Conservation (phyloP, 1,284 basidiomycete species). For the Fomitopsis pinicola region DNA sequence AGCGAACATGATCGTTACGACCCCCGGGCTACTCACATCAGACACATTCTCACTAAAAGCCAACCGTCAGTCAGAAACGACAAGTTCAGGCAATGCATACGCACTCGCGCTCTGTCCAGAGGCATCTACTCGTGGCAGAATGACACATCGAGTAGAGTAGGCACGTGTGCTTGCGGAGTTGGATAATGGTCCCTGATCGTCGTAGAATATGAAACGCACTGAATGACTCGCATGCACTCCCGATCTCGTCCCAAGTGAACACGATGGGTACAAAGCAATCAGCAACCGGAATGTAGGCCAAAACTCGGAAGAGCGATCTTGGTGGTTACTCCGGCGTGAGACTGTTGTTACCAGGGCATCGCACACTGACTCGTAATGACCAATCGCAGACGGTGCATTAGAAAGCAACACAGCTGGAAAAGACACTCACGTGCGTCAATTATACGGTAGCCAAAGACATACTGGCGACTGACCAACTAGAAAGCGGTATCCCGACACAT, state of each 20-base stretch:
- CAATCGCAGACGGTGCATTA: neutral
- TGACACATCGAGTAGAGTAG: neutral
- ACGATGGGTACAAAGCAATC: too few relatives aligned
- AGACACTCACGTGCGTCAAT: neutral
- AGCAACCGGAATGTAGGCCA: too few relatives aligned
- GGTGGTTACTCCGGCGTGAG: neutral
- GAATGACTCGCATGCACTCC: neutral
- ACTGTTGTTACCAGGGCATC: too few relatives aligned
- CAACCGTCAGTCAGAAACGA: too few relatives aligned
- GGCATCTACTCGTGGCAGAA: too few relatives aligned
- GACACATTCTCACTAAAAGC: too few relatives aligned
- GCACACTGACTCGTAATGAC: neutral
- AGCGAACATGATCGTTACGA: too few relatives aligned
- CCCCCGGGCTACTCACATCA: too few relatives aligned
- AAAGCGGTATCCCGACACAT: neutral
- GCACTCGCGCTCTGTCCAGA: too few relatives aligned
- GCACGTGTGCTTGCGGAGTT: neutral
- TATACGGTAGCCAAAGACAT: neutral
- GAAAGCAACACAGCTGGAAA: neutral
- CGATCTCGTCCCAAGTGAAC: too few relatives aligned
- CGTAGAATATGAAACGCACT: neutral
- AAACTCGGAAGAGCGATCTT: neutral
- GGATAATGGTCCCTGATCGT: neutral
- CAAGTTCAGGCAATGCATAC: too few relatives aligned
- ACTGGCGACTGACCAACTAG: neutral